Evolutionary conservation across 495 filamentous ascomycete species (phyloP).

Genomic region (Trichoderma reesei): DNA sequence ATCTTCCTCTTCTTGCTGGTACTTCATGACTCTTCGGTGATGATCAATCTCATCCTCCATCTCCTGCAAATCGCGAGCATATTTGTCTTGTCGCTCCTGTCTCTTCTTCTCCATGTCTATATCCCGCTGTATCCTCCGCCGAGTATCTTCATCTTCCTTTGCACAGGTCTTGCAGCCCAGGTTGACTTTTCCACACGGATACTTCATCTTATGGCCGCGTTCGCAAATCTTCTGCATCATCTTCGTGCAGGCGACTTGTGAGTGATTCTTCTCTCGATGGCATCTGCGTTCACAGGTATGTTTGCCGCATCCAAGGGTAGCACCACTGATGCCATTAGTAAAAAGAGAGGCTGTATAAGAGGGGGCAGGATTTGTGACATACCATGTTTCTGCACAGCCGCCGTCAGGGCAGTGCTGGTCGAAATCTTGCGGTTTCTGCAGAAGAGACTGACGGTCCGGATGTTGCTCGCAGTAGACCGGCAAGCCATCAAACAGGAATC

Average conservation of each 20-base stretch:
- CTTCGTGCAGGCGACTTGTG: slow-evolving; percentile 46
- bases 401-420: slow-evolving; percentile 57
- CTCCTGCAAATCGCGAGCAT: slow-evolving; percentile 41
- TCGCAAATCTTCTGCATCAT: slow-evolving; percentile 40
- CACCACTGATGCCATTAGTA: slow-evolving; percentile 27
- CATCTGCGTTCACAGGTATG: slow-evolving; percentile 55
- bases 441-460: slow-evolving; percentile 36
- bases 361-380: slow-evolving; percentile 16
- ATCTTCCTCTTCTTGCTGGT: slow-evolving; percentile 35
- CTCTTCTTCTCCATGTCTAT: slow-evolving; percentile 44
- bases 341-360: too few species aligned
- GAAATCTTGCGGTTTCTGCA: slow-evolving; percentile 46
- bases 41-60: slow-evolving; percentile 49
- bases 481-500: slow-evolving; percentile 58
- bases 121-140: slow-evolving; percentile 38
- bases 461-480: slow-evolving; percentile 62
- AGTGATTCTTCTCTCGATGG: slow-evolving; percentile 58
- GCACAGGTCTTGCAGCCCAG: slow-evolving; percentile 41
- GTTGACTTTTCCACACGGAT: slow-evolving; percentile 22
- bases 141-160: slow-evolving; percentile 35
- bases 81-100: slow-evolving; percentile 37
- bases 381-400: slow-evolving; percentile 62
- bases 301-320: slow-evolving; percentile 47
- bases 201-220: slow-evolving; percentile 38
- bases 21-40: slow-evolving; percentile 37